phyloP scores from a whole-genome alignment of 2,329 filamentous ascomycete species.

The Penicillium sp. region DNA sequence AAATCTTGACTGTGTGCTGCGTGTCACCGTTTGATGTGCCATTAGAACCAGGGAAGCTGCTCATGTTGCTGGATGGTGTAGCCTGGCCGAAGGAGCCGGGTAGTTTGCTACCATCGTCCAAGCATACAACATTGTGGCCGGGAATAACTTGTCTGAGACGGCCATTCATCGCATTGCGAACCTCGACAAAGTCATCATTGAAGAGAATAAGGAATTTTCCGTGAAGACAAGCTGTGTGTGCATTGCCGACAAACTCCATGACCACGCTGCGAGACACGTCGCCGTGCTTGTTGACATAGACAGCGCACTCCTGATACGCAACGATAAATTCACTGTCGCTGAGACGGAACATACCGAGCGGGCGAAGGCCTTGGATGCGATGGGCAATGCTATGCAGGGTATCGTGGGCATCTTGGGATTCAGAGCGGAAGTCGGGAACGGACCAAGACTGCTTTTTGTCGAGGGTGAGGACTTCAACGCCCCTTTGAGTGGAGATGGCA shows the following conservation, averaged over 20 bases:
- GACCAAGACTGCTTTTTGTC: slow-evolving; percentile 97
- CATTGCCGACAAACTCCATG: slow-evolving; percentile 98
- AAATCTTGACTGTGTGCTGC: slow-evolving; percentile 82
- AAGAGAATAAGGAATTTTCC: slow-evolving; percentile 90
- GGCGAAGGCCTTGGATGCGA: slow-evolving; percentile 77
- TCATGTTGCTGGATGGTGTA: slow-evolving; percentile 26
- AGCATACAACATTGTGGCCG: slow-evolving; percentile 80
- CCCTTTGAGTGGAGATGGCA: slow-evolving; percentile 84
- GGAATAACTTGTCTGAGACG: slow-evolving; percentile 90
- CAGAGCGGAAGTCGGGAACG: slow-evolving; percentile 72
- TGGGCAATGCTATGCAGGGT: slow-evolving; percentile 81
- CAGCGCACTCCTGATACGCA: slow-evolving; percentile 91
- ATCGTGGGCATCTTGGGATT: slow-evolving; percentile 55
- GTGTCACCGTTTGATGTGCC: slow-evolving; percentile 33
- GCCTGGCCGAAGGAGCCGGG: slow-evolving; percentile 44
- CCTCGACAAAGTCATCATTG: slow-evolving; percentile 94
- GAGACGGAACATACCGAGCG: slow-evolving; percentile 93
- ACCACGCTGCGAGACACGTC: slow-evolving; percentile 91
- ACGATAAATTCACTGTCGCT: slow-evolving; percentile 90
- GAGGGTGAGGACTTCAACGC: slow-evolving; percentile 91
- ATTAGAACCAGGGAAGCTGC: slow-evolving; percentile 37
- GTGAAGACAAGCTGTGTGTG: slow-evolving; percentile 81
- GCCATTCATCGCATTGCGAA: slow-evolving; percentile 94
- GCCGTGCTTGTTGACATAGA: slow-evolving; percentile 97
- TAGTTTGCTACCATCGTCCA: slow-evolving; percentile 69